A percentile compares a stretch with the other conserved stretches of the same genome.
Conservation (phyloP, 805 yeast genomes). For the Suhomyces canberraensis region DNA sequence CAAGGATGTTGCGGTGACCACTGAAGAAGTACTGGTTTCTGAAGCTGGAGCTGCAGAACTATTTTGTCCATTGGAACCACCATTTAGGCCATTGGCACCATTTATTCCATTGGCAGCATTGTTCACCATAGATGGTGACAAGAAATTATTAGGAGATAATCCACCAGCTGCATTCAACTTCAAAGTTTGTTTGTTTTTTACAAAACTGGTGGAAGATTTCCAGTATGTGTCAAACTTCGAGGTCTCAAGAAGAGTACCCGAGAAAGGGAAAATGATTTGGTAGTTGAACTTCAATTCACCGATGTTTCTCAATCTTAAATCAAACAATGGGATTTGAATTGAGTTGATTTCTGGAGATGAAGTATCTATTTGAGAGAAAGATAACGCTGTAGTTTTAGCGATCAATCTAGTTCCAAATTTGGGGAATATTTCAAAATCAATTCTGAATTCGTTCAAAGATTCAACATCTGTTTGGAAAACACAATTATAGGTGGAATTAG, state of each 20-base stretch:
- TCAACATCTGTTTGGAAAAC: constrained; percentile 83
- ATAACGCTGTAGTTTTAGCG: constrained; percentile 81
- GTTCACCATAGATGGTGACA: constrained; percentile 32
- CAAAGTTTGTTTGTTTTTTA: constrained; percentile 25
- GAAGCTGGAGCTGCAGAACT: constrained; percentile 5
- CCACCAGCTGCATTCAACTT: constrained; percentile 38
- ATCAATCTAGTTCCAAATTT: constrained; percentile 90
- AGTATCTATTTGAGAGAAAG: constrained; percentile 42
- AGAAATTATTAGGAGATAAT: constrained; percentile 39
- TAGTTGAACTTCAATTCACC: constrained; percentile 77
- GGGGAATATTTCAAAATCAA: constrained; percentile 89
- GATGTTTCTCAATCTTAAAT: constrained; percentile 72
- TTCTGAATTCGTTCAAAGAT: constrained; percentile 55
- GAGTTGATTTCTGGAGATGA: constrained; percentile 39
- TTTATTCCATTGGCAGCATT: constrained; percentile 8
- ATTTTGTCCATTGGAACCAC: constrained; percentile 10
- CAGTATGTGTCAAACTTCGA: constrained; percentile 94
- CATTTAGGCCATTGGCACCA: constrained; percentile 5
- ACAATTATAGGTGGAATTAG: constrained; percentile 50
- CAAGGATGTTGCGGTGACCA: constrained; percentile 88
- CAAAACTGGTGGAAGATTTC: constrained; percentile 76
- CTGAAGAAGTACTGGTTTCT: constrained; percentile 43
- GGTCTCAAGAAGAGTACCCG: constrained; percentile 79
- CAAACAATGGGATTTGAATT: constrained; percentile 70
- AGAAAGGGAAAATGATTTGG: constrained; percentile 85